Evolutionary conservation across 768 basidiomycete genomes (phyloP).

Genomic region (Leccinum sublutescens): DNA sequence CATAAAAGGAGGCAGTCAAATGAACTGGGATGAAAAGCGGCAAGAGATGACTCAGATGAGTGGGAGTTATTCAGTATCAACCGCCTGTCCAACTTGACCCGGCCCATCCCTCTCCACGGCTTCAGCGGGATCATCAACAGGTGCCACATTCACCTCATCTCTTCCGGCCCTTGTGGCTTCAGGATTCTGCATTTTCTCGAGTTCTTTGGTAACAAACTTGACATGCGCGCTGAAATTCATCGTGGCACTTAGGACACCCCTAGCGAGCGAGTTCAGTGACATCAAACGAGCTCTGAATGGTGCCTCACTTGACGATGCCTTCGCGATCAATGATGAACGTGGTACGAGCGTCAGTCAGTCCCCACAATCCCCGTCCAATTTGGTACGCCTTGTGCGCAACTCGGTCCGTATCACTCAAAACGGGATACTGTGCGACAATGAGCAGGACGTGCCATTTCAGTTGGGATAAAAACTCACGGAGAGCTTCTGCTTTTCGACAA

Average conservation of each 20-base stretch:
- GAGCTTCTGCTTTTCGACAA: conserved; percentile 68
- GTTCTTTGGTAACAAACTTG: conserved; percentile 69
- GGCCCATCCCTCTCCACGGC: conserved; percentile 17
- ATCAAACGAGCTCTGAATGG: conserved; percentile 1
- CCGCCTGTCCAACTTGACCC: conserved; percentile 21
- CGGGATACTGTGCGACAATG: conserved; percentile 55
- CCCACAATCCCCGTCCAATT: conserved; percentile 66
- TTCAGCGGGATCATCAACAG: conserved; percentile 7
- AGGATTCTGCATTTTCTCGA: conserved; percentile 44
- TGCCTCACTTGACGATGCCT: conserved; percentile 59
- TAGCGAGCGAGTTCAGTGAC: conserved; percentile 19
- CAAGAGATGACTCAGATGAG: too few relatives aligned
- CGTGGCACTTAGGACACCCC: conserved; percentile 58
- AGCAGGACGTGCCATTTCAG: background rate
- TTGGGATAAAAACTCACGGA: conserved; percentile 45
- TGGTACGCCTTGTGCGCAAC: conserved; percentile 61
- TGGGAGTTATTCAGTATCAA: conserved; percentile 15
- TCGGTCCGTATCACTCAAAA: conserved; percentile 70
- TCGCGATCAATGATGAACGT: conserved; percentile 77
- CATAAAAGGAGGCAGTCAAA: too few relatives aligned
- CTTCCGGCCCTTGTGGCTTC: background rate
- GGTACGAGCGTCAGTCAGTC: conserved; percentile 59
- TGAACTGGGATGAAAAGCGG: too few relatives aligned
- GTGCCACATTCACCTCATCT: background rate
- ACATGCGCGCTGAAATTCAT: conserved; percentile 64